Evolutionary conservation across 768 basidiomycete species (phyloP), one percentile per base, ranked within the genome.

Genomic region (Peribolospora baueri): DNA sequence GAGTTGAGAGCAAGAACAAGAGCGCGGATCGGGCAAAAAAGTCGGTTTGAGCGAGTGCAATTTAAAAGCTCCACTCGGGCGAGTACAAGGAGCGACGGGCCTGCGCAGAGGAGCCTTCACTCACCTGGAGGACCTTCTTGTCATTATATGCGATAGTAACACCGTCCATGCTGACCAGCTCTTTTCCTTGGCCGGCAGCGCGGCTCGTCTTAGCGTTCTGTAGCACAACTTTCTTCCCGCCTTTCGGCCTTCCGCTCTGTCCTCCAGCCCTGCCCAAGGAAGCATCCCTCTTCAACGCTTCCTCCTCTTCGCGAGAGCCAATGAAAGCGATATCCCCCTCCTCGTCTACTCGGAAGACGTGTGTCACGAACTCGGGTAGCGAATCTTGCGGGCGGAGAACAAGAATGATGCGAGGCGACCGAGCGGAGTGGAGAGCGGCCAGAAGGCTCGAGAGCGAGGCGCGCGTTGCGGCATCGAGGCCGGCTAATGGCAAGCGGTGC

Each of bases 101-200:
- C n/a, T n/a, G n/a, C n/a, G n/a, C 14, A 47, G 42, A 51, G 5
- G 42, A 13, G 41, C 38, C 47, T 38, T 25, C 47, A 14, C n/a
- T n/a, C n/a, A n/a, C n/a, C n/a, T n/a, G 51, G 45, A 54, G 37
- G n/a, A 25, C 41, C 56, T 61, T 51, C 48, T 61, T 73, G 3
- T 74, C 69, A 2, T 76, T 75, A 62, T 95, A 93, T 13, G 73
- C 65, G 3, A 95, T 79, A 43, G 73, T 77, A 46, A 88, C 77
- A 49, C 74, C 72, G 55, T 73, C 68, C 65, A 91, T 69, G 46
- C 78, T 71, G 0, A 81, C 76, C 3, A 88, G 63, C 2, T 70
- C 66, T 43, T 70, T 65, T 2, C 70, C 68, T 11, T 45, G 40
- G 9, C 52, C 53, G 13, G 36, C 52, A 2, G 43, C 40, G 4